Base-by-base conservation (phyloP, 371 early-diverging fungal genomes). In the Mucor racemosus region DNA sequence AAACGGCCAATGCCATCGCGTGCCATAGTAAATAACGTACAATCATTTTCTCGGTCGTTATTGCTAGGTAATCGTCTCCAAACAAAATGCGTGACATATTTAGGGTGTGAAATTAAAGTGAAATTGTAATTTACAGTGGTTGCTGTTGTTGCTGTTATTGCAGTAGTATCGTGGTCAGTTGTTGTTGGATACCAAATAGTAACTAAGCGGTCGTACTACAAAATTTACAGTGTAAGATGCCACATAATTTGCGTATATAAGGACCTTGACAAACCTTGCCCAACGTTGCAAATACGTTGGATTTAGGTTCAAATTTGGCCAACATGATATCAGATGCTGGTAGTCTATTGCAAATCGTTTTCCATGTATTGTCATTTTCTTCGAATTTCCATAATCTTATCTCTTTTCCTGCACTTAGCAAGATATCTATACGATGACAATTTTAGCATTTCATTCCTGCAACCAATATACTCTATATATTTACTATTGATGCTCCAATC, bases 1-100 rank as follows among this genome's bases (percentile, higher is more conserved):
- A 94, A 82, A 7, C 94, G 84, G 50, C 90, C 86, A 21, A 91
- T 83, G 10, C 88, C 90, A 67, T 93, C 93, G 21, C 76, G 76
- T n/a, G 86, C 82, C 82, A 86, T 84, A 1, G 95, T 92, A 58
- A 92, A 84, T 9, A 94, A 72, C 7, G 89, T 85, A 60, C 87
- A 87, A 31, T 77, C 78, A 1, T 65, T 61, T 39, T 68, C 74
- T 46, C 35, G 38, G n/a, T 53, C 48, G 21, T 17, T 54, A 17
- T n/a, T 38, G 17, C 17, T 42, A 0, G 80, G 72, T 11, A 84
- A 64, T 50, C 81, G 74, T 57, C 91, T 68, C 95, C 95, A 94
- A 15, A 84, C 84, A 69, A 93, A 84, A 66, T 86, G 83, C 0
- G 81, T 76, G 5, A 93, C 90, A 14, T 84, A 72, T 50, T 80